These are phyloP conservation scores for Limnanthes douglasii DNA, from an alignment of 345 rosid genomes.

Conservation along the genomic window DNA sequence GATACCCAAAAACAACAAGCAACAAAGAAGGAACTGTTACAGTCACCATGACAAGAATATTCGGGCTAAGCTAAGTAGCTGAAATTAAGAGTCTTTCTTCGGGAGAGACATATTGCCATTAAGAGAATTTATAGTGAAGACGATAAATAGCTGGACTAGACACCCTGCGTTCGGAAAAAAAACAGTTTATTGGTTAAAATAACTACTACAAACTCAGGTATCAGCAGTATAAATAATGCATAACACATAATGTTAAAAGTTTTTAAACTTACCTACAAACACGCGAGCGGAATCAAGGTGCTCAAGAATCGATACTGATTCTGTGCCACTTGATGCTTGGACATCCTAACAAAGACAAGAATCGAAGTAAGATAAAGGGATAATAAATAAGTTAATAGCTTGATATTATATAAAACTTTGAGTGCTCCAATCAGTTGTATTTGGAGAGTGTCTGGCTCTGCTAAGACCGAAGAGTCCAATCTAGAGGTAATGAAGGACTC, in stretches of 20 bases:
- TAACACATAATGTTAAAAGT: not conserved
- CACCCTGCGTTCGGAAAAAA: conserved; percentile 16
- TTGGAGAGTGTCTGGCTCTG: no score
- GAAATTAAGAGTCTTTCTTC: conserved; percentile 36
- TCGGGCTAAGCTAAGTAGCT: no score
- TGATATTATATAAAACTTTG: no score
- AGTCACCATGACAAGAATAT: no score
- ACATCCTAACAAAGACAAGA: no score
- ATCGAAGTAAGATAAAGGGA: no score
- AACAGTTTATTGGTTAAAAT: not conserved
- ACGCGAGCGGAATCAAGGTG: conserved; percentile 17
- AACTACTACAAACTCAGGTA: not conserved
- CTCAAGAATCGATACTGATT: conserved; percentile 19
- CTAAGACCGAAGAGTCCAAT: no score
- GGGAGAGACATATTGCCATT: conserved; percentile 69
- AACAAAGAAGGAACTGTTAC: not conserved
- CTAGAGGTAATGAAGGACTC: no score
- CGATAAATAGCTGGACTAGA: conserved; percentile 24
- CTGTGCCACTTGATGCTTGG: conserved; percentile 7
- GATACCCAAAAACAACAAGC: no score
- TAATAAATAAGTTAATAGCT: no score
- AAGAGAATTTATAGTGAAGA: conserved; percentile 25
- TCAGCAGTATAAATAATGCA: not conserved
- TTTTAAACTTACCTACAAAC: conserved; percentile 18
- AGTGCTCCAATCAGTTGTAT: no score